Base-by-base conservation (phyloP, 2,329 filamentous ascomycete genomes). In the Kalmusia sp. region DNA sequence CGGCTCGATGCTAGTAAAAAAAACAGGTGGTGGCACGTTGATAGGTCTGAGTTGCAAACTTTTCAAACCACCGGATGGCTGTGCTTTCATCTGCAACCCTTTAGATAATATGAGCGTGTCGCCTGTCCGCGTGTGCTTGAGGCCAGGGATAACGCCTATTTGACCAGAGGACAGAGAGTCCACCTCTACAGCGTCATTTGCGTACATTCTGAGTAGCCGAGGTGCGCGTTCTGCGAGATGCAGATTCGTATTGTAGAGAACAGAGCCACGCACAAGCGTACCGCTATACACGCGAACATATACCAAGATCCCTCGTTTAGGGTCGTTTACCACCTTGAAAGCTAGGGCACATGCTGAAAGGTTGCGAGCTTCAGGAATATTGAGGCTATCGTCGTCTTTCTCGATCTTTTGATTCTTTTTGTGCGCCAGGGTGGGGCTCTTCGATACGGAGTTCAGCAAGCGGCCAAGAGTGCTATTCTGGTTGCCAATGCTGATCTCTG, bases 231-330 rank as follows among this genome's bases (percentile, higher is more conserved):
- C 95, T 0, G 88, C 87, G n/a, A 86, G 77, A 52, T 89, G 83
- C 2, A 96, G 82, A 60, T 91, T 92, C 9, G 93, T 95, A 71
- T 98, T 98, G 85, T 89, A 98, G 22, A 96, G 84, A 2, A 87
- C 78, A 8, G 87, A 83, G 61, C 91, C 92, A 40, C 87, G 87
- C 52, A 87, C 85, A 48, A 99, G 78, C 2, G 85, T 84, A 8
- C 95, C 95, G 22, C 92, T 90, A 74, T 98, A 98, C 6, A 97
- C 91, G 34, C 95, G 87, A 8, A 98, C 88, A 68, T 96, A 98
- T 57, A 96, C 92, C 54, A 98, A 82, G 49, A 96, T 88, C 15
- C 95, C 95, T 51, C 92, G 87, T 59, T 89, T 89, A 7, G 90
- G 80, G 67, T 98, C 93, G 61, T 93, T 89, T 59, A 95, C 92